Conservation (phyloP, 2,329 filamentous ascomycete genomes). For the Ophiostoma sp. region DNA sequence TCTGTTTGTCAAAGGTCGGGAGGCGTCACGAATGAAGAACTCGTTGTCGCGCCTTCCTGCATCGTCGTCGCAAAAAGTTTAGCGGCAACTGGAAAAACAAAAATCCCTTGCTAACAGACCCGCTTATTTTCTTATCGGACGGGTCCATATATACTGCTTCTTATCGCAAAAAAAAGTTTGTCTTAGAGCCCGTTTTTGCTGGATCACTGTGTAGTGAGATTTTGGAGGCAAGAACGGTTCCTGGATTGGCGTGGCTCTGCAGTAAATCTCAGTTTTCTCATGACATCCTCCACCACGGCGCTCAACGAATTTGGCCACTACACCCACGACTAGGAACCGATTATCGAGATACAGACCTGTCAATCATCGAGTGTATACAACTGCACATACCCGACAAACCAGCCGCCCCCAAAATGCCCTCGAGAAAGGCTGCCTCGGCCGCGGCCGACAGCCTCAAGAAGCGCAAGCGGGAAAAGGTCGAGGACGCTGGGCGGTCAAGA, state of each 20-base stretch:
- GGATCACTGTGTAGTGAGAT: constrained; percentile 5
- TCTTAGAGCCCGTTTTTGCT: constrained; percentile 6
- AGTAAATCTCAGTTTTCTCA: constrained; percentile 12
- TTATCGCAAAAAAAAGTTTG: constrained; percentile 26
- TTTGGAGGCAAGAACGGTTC: constrained; percentile 13
- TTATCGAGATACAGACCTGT: background rate
- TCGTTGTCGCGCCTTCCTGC: constrained; percentile 4
- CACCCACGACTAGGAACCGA: background rate
- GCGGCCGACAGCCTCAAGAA: constrained; percentile 31
- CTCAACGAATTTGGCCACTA: background rate
- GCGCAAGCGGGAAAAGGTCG: constrained; percentile 33
- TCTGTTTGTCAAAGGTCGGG: background rate
- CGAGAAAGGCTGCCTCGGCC: constrained; percentile 29
- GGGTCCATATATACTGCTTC: constrained; percentile 13
- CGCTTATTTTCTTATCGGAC: constrained; percentile 25
- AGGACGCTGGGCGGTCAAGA: constrained; percentile 26
- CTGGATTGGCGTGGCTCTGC: background rate
- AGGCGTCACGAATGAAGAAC: background rate
- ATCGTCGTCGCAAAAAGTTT: constrained; percentile 21
- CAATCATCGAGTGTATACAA: background rate
- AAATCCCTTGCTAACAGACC: constrained; percentile 8
- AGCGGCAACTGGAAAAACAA: constrained; percentile 23
- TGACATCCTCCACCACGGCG: constrained; percentile 1
- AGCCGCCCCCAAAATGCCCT: constrained; percentile 18
- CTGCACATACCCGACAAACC: background rate